Evolutionary conservation across 352 stramenopile genomes (phyloP).

Genomic region (Elongisporangium senticosum): DNA sequence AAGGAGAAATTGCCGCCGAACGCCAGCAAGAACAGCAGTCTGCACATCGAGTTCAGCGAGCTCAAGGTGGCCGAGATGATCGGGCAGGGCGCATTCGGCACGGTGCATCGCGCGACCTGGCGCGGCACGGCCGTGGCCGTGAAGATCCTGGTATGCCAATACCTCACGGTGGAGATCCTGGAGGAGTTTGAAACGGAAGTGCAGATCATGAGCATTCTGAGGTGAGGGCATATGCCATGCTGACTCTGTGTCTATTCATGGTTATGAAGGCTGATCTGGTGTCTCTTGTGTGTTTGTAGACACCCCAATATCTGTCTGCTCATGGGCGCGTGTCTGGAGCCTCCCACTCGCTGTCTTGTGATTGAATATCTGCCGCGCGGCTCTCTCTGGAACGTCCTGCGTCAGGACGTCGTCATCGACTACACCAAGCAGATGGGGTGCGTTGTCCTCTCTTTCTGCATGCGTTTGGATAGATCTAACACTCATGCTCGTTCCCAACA

Average conservation of each 20-base stretch:
- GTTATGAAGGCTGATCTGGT: slow-evolving; percentile 1
- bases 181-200: slow-evolving; percentile 87
- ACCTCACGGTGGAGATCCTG: slow-evolving; percentile 77
- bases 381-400: slow-evolving; percentile 83
- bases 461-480: slow-evolving; percentile 1
- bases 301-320: slow-evolving; percentile 85
- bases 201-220: slow-evolving; percentile 87
- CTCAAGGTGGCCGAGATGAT: slow-evolving; percentile 80
- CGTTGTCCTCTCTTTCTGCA: slow-evolving; percentile 7
- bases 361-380: slow-evolving; percentile 80
- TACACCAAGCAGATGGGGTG: slow-evolving; percentile 68
- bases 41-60: slow-evolving; percentile 78
- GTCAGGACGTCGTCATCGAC: slow-evolving; percentile 69
- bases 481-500: slow-evolving; percentile 9
- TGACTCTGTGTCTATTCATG: neutral
- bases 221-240: slow-evolving; percentile 26
- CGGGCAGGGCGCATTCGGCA: slow-evolving; percentile 80
- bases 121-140: slow-evolving; percentile 71
- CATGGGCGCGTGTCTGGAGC: slow-evolving; percentile 78
- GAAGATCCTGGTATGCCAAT: slow-evolving; percentile 82
- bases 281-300: slow-evolving; percentile 19
- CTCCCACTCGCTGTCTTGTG: slow-evolving; percentile 75
- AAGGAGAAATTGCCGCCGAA: slow-evolving; percentile 50
- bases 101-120: slow-evolving; percentile 70
- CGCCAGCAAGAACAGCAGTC: slow-evolving; percentile 59